Evolutionary conservation across 257 asterid species (phyloP), one percentile per base, ranked within the genome.

Genomic region (Paraleonurus japonicus): DNA sequence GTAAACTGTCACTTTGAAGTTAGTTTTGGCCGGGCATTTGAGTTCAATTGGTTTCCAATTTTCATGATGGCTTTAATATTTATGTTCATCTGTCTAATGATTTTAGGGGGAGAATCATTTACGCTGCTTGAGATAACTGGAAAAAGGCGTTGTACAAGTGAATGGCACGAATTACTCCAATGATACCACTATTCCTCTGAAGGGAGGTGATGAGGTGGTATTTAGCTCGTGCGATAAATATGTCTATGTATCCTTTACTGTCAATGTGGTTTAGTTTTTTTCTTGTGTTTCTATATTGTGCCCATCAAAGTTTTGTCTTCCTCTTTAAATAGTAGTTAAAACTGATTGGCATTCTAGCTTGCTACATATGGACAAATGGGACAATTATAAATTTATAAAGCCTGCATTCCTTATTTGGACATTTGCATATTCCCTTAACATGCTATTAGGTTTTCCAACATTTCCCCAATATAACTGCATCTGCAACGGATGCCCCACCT

Each of bases 121-220:
- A 84, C 91, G 13, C 73, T 90, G 79, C 96, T 90, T 67, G 96
- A 90, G 75, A 88, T 90, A 57, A 90, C 91, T 67, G 96, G 95
- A 17, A 80, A 83, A 65, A 70, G 98, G 98, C 65, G 78, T 80
- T 69, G 96, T 92, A 72, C 89, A 83, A 77, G 98, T 92, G 74
- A 92, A 92, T 79, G 90, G 95, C 70, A 90, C 81, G 82, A 50
- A 65, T 78, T 88, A 78, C 83, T 77, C 86, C 57, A 85, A 88
- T 80, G 90, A 86, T 69, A 80, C 95, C 57, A 85, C 88, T 15
- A 76, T 90, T 75, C 86, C 84, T 71, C 81, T 92, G 43, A 87
- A 80, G 66, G 91, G 82, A 58, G 97, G 98, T 8, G 97, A 92
- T 76, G 97, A 90, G 75, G 92, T 92, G 85, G 88, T 87, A 41